Evolutionary conservation across 495 filamentous ascomycete genomes (phyloP), one percentile per base, ranked within the genome.

Genomic region (Penicillium fimorum): DNA sequence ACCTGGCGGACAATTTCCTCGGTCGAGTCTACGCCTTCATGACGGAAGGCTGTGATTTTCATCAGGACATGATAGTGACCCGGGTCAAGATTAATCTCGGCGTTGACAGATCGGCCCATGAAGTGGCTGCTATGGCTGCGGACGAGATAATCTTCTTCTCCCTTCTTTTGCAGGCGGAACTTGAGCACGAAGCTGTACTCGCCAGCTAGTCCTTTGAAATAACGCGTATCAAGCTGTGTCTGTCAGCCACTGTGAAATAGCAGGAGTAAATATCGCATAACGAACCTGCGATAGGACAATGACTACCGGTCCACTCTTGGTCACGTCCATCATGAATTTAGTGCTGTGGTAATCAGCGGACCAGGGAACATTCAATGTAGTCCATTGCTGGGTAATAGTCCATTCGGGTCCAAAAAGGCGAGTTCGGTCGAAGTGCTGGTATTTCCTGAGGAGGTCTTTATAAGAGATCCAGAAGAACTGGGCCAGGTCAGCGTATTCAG

Each of bases 361-460:
- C 91, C 91, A 96, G 2, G 93, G 89, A 5, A 96, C 87, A 38
- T 85, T 83, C 22, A 97, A 71, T 0, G 83, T 89, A 0, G 91
- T 90, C 93, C 93, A 97, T 50, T 88, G 84, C 53, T 89, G 87
- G 0, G 88, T 84, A 32, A 96, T 79, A 20, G 82, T 87, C 92
- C 92, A 96, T 24, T 87, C 83, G 0, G 80, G 75, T n/a, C 86
- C 87, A 58, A 97, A 96, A 0, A 97, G 81, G n/a, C 93, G 83
- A 1, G 92, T 96, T 24, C 91, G 86, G 61, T 94, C 87, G 48
- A 97, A 89, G 59, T 83, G 82, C 53, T 87, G 83, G 60, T 90
- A 97, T 63, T 92, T 90, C 44, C 84, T 83, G 7, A 96, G 80
- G 24, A 97, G 81, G 64, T 97, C 92, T 25, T 86, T 79, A 66